Base-by-base conservation (phyloP, 1,284 basidiomycete genomes). In the Ceratobasidium sp. region DNA sequence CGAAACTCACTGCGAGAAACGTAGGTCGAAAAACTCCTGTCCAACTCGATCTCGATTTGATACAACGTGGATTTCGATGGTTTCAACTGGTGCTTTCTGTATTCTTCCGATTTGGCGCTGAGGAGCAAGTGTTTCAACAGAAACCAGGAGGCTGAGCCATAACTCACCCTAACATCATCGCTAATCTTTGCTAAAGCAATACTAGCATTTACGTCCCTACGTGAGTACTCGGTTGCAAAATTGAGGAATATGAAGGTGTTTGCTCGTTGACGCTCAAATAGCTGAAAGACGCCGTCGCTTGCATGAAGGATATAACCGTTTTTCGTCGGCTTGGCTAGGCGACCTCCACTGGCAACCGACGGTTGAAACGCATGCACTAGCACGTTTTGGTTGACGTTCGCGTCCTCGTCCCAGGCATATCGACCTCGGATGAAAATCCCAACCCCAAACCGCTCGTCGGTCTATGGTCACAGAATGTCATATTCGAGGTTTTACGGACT, bases 141-240 rank as follows among this genome's bases (percentile, higher is more conserved):
- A 30, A 52, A 18, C 10, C 5, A n/a, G n/a, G 50, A n/a, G 20
- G n/a, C 50, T 48, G 2, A 1, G 27, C 10, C 12, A 30, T 35
- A 64, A 71, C 85, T 18, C 77, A 91, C 91, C 83, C 83, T 87
- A 0, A 91, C 89, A 3, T 85, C 85, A 0, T 80, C 81, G 0
- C 90, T 91, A 65, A 92, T 89, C 79, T 91, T 91, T 79, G 89
- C 86, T 69, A 92, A 82, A 2, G 90, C 91, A 18, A 92, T 90
- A 79, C 91, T 92, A 0, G 87, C 84, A 0, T 87, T 84, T 44
- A 91, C 84, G 65, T 90, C 89, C 14, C 86, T 82, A 1, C 84
- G 85, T 0, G 87, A 87, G 8, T 85, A 85, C 8, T 82, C 82
- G 5, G 89, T 87, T 4, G 88, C 87, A 12, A 87, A 86, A 12